Conservation (phyloP, 805 yeast genomes). For the Saturnispora sekii region DNA sequence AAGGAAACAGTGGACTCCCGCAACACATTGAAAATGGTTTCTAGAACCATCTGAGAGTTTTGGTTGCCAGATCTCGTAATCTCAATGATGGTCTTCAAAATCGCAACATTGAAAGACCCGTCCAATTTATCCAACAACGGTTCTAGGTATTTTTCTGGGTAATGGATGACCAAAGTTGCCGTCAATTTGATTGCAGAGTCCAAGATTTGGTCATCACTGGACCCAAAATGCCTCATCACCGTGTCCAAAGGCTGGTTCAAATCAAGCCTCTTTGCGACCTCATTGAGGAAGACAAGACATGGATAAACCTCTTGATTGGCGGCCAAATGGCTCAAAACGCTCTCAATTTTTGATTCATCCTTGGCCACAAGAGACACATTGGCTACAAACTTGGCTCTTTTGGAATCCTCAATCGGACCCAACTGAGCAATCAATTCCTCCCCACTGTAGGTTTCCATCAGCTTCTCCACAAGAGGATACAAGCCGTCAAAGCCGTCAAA, state of each 20-base stretch:
- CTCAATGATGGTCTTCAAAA: constrained; percentile 11
- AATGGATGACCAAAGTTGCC: constrained; percentile 38
- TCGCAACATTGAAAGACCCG: background rate
- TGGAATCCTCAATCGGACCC: constrained; percentile 19
- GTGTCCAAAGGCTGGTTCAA: constrained; percentile 29
- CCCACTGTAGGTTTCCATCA: constrained; percentile 11
- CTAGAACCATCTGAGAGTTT: too few species aligned
- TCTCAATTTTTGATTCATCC: constrained; percentile 24
- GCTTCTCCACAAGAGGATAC: constrained; percentile 13
- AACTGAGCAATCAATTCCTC: constrained; percentile 11
- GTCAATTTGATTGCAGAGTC: constrained; percentile 43
- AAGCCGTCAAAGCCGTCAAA: constrained; percentile 14
- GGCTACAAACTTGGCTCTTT: constrained; percentile 25
- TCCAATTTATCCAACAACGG: constrained; percentile 25
- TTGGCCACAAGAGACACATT: constrained; percentile 26
- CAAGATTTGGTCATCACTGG: constrained; percentile 26
- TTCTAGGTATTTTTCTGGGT: constrained; percentile 31
- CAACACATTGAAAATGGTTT: constrained; percentile 5
- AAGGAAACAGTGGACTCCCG: background rate
- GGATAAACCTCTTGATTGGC: constrained; percentile 19
- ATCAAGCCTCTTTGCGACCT: constrained; percentile 31
- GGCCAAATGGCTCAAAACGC: constrained; percentile 15
- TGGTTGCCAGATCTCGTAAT: background rate
- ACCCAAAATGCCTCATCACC: constrained; percentile 26
- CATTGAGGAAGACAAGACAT: constrained; percentile 37